A percentile compares a stretch with the other conserved stretches of the same genome.
These are phyloP conservation scores for Coniophora puteana DNA, from an alignment of 1,284 basidiomycete species.

Conservation along the genomic window DNA sequence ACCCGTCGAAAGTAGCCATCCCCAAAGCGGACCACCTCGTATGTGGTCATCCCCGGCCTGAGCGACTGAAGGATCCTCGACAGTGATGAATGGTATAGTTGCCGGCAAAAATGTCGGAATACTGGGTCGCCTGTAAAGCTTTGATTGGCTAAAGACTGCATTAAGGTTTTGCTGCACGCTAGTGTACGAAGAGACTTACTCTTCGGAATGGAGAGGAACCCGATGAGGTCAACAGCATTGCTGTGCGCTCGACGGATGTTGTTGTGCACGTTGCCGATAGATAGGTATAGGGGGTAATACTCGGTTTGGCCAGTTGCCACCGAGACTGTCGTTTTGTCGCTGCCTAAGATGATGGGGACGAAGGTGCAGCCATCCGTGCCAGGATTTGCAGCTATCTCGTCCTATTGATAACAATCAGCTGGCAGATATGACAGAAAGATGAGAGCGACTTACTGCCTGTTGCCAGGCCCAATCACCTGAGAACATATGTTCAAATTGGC, in stretches of 20 bases:
- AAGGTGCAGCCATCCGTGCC: constrained; percentile 11
- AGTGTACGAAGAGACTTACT: neutral
- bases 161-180: neutral
- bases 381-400: constrained; percentile 11
- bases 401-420: neutral
- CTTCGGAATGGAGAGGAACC: constrained; percentile 24
- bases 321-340: constrained; percentile 24
- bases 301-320: constrained; percentile 24
- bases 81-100: constrained; percentile 7
- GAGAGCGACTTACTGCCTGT: constrained; percentile 11
- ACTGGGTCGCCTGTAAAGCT: constrained; percentile 1
- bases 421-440: constrained; percentile 1
- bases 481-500: constrained; percentile 13
- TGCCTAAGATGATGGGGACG: constrained; percentile 15
- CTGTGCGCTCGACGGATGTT: constrained; percentile 19
- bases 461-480: constrained; percentile 17
- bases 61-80: constrained; percentile 5
- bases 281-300: constrained; percentile 19
- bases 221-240: constrained; percentile 17
- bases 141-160: constrained; percentile 1
- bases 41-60: constrained; percentile 6
- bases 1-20: constrained; percentile 8
- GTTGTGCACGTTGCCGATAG: constrained; percentile 16
- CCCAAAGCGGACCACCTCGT: constrained; percentile 4
- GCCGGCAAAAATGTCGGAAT: constrained; percentile 5